phyloP scores from a whole-genome alignment of 495 filamentous ascomycete genomes.

The Aspergillus sparsus region DNA sequence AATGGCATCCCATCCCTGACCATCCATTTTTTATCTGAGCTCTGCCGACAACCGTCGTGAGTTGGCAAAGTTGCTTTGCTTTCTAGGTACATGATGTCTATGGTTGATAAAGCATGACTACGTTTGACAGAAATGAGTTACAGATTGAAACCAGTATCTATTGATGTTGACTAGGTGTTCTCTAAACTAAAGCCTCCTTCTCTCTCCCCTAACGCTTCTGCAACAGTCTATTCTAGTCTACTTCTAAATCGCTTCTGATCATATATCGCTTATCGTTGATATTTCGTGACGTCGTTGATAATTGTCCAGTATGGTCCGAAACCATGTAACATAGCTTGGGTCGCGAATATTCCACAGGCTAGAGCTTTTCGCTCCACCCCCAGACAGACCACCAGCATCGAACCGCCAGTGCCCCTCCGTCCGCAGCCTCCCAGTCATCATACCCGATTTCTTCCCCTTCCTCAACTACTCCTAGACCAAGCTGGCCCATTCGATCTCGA shows the following conservation, averaged over 20 bases:
- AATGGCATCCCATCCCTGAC: no score
- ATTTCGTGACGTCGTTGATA: conserved; percentile 32
- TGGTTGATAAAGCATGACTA: background rate
- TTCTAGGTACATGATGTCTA: no score
- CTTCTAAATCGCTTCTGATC: conserved; percentile 26
- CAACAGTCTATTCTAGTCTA: conserved; percentile 23
- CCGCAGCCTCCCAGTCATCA: conserved; percentile 67
- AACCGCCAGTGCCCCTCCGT: conserved; percentile 53
- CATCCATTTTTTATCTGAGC: no score
- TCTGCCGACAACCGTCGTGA: no score
- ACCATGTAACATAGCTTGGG: background rate
- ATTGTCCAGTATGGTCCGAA: conserved; percentile 8
- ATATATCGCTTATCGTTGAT: conserved; percentile 38
- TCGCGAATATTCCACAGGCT: conserved; percentile 20
- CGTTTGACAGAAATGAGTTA: background rate
- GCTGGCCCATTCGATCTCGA: conserved; percentile 49
- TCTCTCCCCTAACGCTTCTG: background rate
- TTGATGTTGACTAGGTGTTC: background rate
- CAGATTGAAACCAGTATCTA: background rate
- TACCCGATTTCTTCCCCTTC: conserved; percentile 66
- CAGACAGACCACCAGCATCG: conserved; percentile 70
- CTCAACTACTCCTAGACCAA: conserved; percentile 54
- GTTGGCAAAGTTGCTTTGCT: no score
- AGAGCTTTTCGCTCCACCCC: conserved; percentile 52
- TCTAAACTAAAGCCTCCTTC: no score